A percentile compares a stretch with the other conserved stretches of the same genome.
Evolutionary conservation across 768 basidiomycete genomes (phyloP).

Genomic region (Nidularia pulvinata): DNA sequence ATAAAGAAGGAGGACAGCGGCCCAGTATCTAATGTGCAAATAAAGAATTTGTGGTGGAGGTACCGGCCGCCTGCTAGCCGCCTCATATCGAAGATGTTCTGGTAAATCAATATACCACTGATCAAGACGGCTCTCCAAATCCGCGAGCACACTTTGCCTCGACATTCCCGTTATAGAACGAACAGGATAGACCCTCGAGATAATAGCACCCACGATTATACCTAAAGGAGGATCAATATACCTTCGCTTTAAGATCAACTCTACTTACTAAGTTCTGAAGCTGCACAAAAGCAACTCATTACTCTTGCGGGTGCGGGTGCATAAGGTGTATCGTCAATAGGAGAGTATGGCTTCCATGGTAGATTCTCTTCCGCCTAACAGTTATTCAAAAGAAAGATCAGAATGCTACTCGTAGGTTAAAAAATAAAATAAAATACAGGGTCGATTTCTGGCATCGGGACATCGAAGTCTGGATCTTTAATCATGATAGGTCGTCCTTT

Average conservation of each 20-base stretch:
- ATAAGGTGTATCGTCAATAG: constrained; percentile 39
- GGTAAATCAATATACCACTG: constrained; percentile 77
- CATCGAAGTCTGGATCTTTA: constrained; percentile 70
- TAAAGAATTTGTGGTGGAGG: constrained; percentile 69
- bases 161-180: constrained; percentile 42
- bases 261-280: constrained; percentile 56
- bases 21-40: constrained; percentile 78
- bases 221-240: constrained; percentile 32
- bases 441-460: constrained; percentile 55
- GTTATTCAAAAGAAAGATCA: constrained; percentile 1
- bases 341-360: constrained; percentile 48
- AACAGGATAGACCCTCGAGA: constrained; percentile 72
- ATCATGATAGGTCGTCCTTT: constrained; percentile 69
- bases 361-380: constrained; percentile 59
- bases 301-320: constrained; percentile 43
- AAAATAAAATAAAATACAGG: constrained; percentile 32
- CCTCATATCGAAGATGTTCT: constrained; percentile 59
- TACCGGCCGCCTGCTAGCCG: constrained; percentile 45
- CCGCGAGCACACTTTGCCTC: constrained; percentile 46
- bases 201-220: constrained; percentile 64
- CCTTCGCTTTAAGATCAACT: background rate
- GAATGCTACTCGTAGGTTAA: background rate
- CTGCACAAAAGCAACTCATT: constrained; percentile 56
- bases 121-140: constrained; percentile 67
- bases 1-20: constrained; percentile 70